These are phyloP conservation scores for Mucor irregularis DNA, from an alignment of 371 early-diverging fungal genomes.

Conservation along the genomic window DNA sequence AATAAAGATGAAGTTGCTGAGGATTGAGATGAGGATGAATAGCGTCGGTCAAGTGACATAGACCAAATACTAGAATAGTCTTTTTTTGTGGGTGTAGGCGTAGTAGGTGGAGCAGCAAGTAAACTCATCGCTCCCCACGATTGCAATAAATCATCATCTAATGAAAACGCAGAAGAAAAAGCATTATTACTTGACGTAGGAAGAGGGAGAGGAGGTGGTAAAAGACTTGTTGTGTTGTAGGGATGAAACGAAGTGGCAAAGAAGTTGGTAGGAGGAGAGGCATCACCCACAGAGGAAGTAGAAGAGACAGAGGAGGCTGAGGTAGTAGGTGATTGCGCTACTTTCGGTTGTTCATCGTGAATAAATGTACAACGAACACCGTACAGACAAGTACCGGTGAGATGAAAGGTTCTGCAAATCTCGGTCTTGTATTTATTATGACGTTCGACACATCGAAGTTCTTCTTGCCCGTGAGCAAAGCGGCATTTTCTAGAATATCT, in stretches of 20 bases:
- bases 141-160: not conserved
- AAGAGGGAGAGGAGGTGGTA: too few species aligned
- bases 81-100: not conserved
- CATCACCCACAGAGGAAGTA: not conserved
- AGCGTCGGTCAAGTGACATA: constrained; percentile 10
- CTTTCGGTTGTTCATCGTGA: constrained; percentile 55
- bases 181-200: too few species aligned
- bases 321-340: not conserved
- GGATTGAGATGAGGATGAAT: constrained; percentile 8
- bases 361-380: constrained; percentile 96
- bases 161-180: too few species aligned
- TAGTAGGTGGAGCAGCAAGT: not conserved
- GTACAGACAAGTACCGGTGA: constrained; percentile 91
- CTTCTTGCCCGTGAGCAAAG: constrained; percentile 88
- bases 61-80: constrained; percentile 9
- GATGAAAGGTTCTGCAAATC: constrained; percentile 87
- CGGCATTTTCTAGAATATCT: constrained; percentile 94
- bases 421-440: constrained; percentile 96
- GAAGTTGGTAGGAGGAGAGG: too few species aligned
- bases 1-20: constrained; percentile 10
- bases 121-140: not conserved
- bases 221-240: too few species aligned
- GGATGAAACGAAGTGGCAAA: too few species aligned
- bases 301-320: not conserved
- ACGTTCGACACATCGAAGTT: constrained; percentile 81